Conservation (phyloP, 306 rosid genomes). For the Senna siamea region DNA sequence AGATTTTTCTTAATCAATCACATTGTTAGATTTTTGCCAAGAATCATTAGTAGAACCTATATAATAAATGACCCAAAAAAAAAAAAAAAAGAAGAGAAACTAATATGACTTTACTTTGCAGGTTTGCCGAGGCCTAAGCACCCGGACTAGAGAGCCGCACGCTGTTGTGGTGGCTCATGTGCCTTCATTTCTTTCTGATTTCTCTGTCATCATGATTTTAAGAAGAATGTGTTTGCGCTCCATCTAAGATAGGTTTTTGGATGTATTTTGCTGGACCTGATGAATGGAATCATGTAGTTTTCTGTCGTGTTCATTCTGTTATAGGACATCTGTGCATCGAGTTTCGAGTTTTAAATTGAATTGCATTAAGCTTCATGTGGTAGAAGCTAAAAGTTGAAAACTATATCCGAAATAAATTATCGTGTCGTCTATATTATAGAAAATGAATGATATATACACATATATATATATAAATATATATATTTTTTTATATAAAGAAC, state of each 20-base stretch:
- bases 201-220: conserved; percentile 20
- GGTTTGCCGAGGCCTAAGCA: conserved; percentile 48
- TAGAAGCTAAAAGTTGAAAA: too few relatives aligned
- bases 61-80: too few relatives aligned
- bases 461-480: too few relatives aligned
- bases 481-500: too few relatives aligned
- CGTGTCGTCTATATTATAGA: too few relatives aligned
- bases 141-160: not conserved
- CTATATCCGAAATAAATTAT: too few relatives aligned
- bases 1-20: too few relatives aligned
- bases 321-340: not conserved
- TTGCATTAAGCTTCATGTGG: not conserved
- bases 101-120: conserved; percentile 2
- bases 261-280: conserved; percentile 35
- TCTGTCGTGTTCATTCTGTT: not conserved
- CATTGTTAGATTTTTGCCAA: too few relatives aligned
- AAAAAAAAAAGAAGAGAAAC: too few relatives aligned
- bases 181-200: conserved; percentile 8
- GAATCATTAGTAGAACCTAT: too few relatives aligned
- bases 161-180: not conserved
- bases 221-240: not conserved
- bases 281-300: conserved; percentile 11
- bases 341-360: not conserved
- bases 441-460: too few relatives aligned
- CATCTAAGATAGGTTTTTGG: conserved; percentile 14